phyloP scores from a whole-genome alignment of 495 filamentous ascomycete genomes.

The Penicillium parvum region DNA sequence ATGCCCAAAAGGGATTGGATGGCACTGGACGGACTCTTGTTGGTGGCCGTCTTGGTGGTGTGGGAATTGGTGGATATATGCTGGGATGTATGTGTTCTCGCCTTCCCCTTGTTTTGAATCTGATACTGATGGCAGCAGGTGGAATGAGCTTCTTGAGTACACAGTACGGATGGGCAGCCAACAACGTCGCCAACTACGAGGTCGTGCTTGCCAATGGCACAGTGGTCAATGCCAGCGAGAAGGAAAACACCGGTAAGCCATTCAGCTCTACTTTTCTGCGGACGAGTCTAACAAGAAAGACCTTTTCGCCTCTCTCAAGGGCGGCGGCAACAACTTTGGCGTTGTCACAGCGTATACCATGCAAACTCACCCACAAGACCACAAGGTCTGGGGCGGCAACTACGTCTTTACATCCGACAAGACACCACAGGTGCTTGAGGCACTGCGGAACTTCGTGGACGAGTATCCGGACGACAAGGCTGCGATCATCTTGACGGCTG shows the following conservation, averaged over 20 bases:
- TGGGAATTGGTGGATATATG: conserved; percentile 40
- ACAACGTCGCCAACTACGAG: conserved; percentile 50
- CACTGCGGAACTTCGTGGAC: conserved; percentile 49
- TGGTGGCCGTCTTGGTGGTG: conserved; percentile 34
- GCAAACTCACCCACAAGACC: conserved; percentile 39
- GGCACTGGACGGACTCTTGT: conserved; percentile 34
- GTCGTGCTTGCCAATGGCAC: conserved; percentile 54
- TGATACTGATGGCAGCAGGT: conserved; percentile 20
- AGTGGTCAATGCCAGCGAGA: conserved; percentile 44
- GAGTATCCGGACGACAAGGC: conserved; percentile 50
- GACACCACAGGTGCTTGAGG: conserved; percentile 39
- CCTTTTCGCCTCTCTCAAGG: conserved; percentile 54
- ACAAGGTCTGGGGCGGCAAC: conserved; percentile 51
- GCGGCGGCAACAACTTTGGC: conserved; percentile 57
- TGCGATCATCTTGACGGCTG: conserved; percentile 50
- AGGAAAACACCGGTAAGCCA: conserved; percentile 35
- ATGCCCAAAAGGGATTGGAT: conserved; percentile 31
- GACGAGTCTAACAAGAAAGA: too few relatives aligned
- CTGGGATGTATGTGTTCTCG: conserved; percentile 40
- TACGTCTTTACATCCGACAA: conserved; percentile 43
- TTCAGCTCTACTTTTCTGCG: too few relatives aligned
- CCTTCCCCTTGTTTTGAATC: neutral
- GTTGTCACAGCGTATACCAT: conserved; percentile 56
- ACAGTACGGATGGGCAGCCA: conserved; percentile 55
- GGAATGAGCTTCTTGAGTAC: conserved; percentile 49